Base-by-base conservation (phyloP, 2,329 filamentous ascomycete genomes). In the Neobulgaria alba region DNA sequence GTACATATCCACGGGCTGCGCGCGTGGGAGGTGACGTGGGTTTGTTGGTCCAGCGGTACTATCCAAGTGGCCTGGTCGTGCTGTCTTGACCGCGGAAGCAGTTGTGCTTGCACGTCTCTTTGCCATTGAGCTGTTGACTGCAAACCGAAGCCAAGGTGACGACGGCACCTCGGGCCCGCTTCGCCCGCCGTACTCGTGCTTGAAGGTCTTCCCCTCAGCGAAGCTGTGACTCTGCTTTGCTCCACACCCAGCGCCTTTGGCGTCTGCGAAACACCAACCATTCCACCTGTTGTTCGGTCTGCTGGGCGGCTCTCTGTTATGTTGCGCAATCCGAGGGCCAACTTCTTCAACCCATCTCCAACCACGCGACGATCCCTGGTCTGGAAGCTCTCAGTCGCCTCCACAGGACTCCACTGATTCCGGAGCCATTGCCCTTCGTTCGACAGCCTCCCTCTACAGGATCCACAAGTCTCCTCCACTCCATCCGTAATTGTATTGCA, bases 201-300 rank as follows among this genome's bases (percentile, higher is more conserved):
- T 14, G 5, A 9, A 16, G 10, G n/a, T 17, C 18, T 21, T 16
- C 36, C 36, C 26, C 40, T 33, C 40, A 33, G 29, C 34, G 18
- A 38, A n/a, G 4, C n/a, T n/a, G n/a, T 26, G 16, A 3, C 17
- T 29, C 33, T 36, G 39, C 45, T n/a, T n/a, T n/a, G n/a, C 42
- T 39, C 39, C 39, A 41, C 37, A 38, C 34, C 37, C 48, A 50
- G 41, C 48, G 46, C 48, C 48, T 45, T 35, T 45, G 46, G 48
- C 46, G 46, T 51, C 46, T 47, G 39, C 31, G 14, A 33, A n/a
- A 15, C 21, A 47, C 43, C 38, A 43, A 41, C 38, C 36, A 18
- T 26, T 3, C 18, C n/a, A 35, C 15, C 10, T 30, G 34, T 35
- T 21, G 35, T 32, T 39, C 30, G 15, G 14, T 26, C 29, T 10